phyloP scores from a whole-genome alignment of 805 yeast species.

The Hanseniaspora taiwanica region DNA sequence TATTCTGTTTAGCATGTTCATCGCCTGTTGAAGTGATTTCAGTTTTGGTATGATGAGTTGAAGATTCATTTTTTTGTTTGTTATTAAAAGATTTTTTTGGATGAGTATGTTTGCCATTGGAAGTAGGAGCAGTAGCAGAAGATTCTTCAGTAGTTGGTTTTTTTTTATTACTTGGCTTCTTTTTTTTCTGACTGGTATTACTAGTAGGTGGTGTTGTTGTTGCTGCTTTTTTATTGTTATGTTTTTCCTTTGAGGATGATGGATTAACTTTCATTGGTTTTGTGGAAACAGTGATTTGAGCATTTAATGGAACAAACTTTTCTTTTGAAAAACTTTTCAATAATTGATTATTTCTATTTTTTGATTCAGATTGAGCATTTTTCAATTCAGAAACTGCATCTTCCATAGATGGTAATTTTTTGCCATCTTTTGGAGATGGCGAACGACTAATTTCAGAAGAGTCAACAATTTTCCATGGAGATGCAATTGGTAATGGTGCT shows the following conservation, averaged over 20 bases:
- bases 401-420: constrained; percentile 26
- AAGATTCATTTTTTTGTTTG: too few species aligned
- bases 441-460: too few species aligned
- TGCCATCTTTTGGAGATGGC: constrained; percentile 16
- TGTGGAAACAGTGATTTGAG: constrained; percentile 32
- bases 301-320: constrained; percentile 65
- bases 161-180: not conserved
- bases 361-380: constrained; percentile 1
- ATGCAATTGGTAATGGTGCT: constrained; percentile 50
- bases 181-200: constrained; percentile 3
- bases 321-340: constrained; percentile 32
- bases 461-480: constrained; percentile 39
- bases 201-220: not conserved
- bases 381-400: constrained; percentile 16
- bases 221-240: too few species aligned
- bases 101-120: not conserved
- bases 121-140: constrained; percentile 7
- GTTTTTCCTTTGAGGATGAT: too few species aligned
- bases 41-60: constrained; percentile 1
- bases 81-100: constrained; percentile 1
- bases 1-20: too few species aligned
- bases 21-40: not conserved
- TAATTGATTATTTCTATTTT: constrained; percentile 7
- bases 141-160: constrained; percentile 9
- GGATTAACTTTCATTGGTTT: not conserved